These are phyloP conservation scores for Ganoderma lingzhi DNA, from an alignment of 1,284 basidiomycete species.

Conservation along the genomic window DNA sequence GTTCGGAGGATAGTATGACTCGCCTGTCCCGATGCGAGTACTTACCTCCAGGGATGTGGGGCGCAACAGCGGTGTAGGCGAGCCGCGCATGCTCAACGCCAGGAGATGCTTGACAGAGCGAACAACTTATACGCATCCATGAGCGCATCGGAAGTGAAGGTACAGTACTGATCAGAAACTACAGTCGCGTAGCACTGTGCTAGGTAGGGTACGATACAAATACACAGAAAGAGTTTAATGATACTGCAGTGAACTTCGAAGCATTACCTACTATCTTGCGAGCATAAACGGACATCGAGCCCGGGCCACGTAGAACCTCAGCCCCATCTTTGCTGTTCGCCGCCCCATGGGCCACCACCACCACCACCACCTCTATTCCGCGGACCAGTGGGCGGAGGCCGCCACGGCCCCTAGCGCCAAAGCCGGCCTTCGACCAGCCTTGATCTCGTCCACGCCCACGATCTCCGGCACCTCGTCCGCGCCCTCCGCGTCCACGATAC, in stretches of 20 bases:
- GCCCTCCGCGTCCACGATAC: conserved; percentile 44
- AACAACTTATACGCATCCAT: too few relatives aligned
- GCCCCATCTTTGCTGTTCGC: conserved; percentile 28
- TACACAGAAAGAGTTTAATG: background rate
- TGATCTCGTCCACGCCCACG: conserved; percentile 56
- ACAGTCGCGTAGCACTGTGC: background rate
- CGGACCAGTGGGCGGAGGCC: conserved; percentile 27
- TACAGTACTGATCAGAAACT: background rate
- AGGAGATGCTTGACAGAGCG: background rate
- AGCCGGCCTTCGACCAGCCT: conserved; percentile 56
- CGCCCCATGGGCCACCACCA: conserved; percentile 28
- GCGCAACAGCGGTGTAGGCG: too few relatives aligned
- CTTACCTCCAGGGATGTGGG: too few relatives aligned
- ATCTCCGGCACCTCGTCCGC: conserved; percentile 30
- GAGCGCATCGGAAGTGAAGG: background rate
- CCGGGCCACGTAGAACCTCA: background rate
- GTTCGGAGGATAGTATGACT: too few relatives aligned
- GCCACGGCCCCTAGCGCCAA: conserved; percentile 33
- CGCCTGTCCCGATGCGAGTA: too few relatives aligned
- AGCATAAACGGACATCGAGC: background rate
- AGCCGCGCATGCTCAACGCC: too few relatives aligned
- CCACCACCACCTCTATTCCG: conserved; percentile 30
- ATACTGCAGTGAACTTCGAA: conserved; percentile 7
- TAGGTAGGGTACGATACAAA: conserved; percentile 14
- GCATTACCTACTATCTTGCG: conserved; percentile 2